A percentile compares a stretch with the other conserved stretches of the same genome.
phyloP scores from a whole-genome alignment of 2,329 filamentous ascomycete genomes.

The Diaporthe nobilis region DNA sequence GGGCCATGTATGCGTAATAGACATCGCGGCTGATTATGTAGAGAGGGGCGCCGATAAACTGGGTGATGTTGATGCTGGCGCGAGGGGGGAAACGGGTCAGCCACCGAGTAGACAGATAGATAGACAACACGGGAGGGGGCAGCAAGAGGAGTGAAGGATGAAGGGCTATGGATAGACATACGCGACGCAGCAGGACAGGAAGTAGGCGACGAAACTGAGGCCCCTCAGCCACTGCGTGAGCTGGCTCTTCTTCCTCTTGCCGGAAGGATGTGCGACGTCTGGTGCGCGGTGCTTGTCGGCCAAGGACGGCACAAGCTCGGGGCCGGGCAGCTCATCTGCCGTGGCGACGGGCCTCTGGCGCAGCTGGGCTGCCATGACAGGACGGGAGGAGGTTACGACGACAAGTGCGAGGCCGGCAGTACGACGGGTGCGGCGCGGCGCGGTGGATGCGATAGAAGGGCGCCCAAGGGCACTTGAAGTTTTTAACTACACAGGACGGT shows the following conservation, averaged over 20 bases:
- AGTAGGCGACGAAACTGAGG: slow-evolving; percentile 66
- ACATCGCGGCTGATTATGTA: slow-evolving; percentile 82
- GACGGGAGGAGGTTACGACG: slow-evolving; percentile 24
- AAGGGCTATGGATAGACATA: slow-evolving; percentile 52
- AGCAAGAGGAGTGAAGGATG: background rate
- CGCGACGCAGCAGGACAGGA: slow-evolving; percentile 63
- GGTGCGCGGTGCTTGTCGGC: slow-evolving; percentile 36
- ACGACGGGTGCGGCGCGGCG: background rate
- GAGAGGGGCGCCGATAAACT: slow-evolving; percentile 81
- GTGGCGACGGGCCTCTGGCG: slow-evolving; percentile 50
- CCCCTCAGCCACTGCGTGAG: slow-evolving; percentile 67
- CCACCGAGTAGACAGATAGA: background rate
- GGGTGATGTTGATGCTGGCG: slow-evolving; percentile 75
- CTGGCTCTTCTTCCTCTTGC: slow-evolving; percentile 66
- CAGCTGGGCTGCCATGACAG: slow-evolving; percentile 54
- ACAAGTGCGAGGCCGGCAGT: background rate
- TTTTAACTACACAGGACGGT: background rate
- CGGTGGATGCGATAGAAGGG: background rate
- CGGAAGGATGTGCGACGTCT: slow-evolving; percentile 63
- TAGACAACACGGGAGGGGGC: background rate
- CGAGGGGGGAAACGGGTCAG: slow-evolving; percentile 21
- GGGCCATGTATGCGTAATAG: slow-evolving; percentile 89
- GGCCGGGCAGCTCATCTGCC: slow-evolving; percentile 43
- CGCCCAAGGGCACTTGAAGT: background rate
- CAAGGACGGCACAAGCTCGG: slow-evolving; percentile 46